Base-by-base conservation (phyloP, 2,329 filamentous ascomycete species). In the Ramularia collo-cygni region DNA sequence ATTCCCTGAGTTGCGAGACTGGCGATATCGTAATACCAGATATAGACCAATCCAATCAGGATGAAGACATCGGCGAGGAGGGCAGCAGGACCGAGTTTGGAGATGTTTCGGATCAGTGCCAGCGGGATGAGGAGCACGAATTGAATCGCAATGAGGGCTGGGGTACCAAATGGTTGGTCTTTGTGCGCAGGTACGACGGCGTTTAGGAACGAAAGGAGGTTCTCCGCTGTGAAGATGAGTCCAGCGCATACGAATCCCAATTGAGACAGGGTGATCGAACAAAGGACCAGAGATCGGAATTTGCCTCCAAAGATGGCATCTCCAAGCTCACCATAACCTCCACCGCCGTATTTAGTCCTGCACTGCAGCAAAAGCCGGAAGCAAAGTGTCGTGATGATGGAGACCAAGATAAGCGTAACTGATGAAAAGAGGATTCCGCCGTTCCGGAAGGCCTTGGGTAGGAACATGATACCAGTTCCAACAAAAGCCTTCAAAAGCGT, bases 401-500 rank as follows among this genome's bases (percentile, higher is more conserved):
- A 79, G 2, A 87, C 75, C 8, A 68, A 64, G 32, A 87, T 62
- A 49, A 88, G 72, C 0, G 80, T 79, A 35, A 85, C 63, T 0
- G 78, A 80, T 0, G 83, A 86, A 57, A 88, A 88, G 8, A 86
- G 66, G 37, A 88, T 79, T 16, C 83, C 83, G 26, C 83, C 83
- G 49, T 88, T 88, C 55, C 77, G 77, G 64, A 87, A 88, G 0
- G 83, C 83, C 57, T 85, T 87, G 33, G 83, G 83, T 31, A 88
- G 61, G 56, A 88, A 88, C 78, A 88, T 85, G 59, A 88, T 87
- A 45, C 83, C 83, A 0, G 83, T 88, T 34, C 83, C 83, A 38
- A 88, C 75, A 53, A 88, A 88, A 1, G 83, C 83, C 60, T 88
- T 88, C 37, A 88, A 67, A 8, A 87, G 68, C 0, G 83, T 88